These are phyloP conservation scores for Paraconiothyrium sp. DNA, from an alignment of 2,329 filamentous ascomycete genomes.

Conservation along the genomic window DNA sequence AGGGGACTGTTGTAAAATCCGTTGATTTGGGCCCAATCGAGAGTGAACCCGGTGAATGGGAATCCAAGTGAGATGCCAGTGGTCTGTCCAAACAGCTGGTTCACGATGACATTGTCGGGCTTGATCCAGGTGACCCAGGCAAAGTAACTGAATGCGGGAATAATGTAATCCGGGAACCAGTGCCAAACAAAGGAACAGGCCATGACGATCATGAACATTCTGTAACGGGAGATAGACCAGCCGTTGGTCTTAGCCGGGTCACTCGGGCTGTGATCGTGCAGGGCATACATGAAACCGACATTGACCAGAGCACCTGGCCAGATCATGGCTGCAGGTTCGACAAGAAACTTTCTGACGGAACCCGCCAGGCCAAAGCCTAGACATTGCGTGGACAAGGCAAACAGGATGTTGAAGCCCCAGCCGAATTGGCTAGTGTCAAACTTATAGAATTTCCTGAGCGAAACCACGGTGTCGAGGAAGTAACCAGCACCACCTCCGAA, in stretches of 20 bases:
- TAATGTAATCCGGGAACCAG: conserved; percentile 82
- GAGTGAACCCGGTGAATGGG: conserved; percentile 83
- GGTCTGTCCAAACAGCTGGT: conserved; percentile 32
- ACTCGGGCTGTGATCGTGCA: conserved; percentile 33
- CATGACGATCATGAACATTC: conserved; percentile 83
- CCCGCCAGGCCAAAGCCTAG: conserved; percentile 39
- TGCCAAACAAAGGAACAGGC: conserved; percentile 79
- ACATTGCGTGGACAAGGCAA: conserved; percentile 33
- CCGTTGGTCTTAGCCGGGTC: conserved; percentile 26
- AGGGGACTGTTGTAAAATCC: conserved; percentile 67
- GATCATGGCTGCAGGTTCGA: conserved; percentile 38
- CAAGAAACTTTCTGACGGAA: conserved; percentile 29
- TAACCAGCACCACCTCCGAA: conserved; percentile 62
- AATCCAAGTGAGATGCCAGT: conserved; percentile 88
- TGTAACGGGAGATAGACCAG: conserved; percentile 81
- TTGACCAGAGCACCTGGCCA: conserved; percentile 36
- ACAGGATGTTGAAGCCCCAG: conserved; percentile 57
- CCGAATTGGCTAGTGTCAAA: conserved; percentile 10
- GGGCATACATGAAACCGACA: conserved; percentile 34
- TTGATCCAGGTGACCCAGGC: conserved; percentile 90
- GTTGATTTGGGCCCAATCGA: conserved; percentile 90
- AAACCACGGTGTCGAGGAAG: conserved; percentile 77
- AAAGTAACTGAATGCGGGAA: conserved; percentile 88
- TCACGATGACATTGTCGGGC: conserved; percentile 84
- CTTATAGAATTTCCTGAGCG: conserved; percentile 76